Evolutionary conservation across 2,329 filamentous ascomycete species (phyloP).

Genomic region (Ascosphaera apis): DNA sequence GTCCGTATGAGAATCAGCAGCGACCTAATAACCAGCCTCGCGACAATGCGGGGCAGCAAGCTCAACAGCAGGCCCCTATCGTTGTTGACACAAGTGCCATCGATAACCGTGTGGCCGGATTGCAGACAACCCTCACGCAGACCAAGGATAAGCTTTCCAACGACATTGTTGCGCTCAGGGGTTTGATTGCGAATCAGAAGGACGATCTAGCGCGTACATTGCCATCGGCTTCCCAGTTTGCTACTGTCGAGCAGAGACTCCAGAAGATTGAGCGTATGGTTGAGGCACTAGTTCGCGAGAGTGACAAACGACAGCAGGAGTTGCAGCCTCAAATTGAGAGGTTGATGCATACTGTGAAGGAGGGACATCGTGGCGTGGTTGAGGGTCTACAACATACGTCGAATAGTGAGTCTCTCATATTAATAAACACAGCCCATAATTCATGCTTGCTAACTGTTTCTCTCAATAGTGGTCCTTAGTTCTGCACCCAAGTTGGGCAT

Average conservation of each 20-base stretch:
- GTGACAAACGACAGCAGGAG: slow-evolving; percentile 34
- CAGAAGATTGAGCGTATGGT: slow-evolving; percentile 30
- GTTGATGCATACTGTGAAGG: slow-evolving; percentile 30
- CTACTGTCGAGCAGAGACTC: slow-evolving; percentile 22
- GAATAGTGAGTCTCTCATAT: slow-evolving; percentile 21
- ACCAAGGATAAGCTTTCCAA: slow-evolving; percentile 32
- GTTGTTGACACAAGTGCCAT: slow-evolving; percentile 1
- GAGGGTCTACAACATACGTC: slow-evolving; percentile 28
- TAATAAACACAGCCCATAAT: slow-evolving; percentile 23
- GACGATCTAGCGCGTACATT: slow-evolving; percentile 23
- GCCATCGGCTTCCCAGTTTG: slow-evolving; percentile 16
- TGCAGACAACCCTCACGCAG: slow-evolving; percentile 45
- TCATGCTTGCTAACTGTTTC: slow-evolving; percentile 1
- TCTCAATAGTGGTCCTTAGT: slow-evolving; percentile 24
- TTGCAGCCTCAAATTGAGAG: slow-evolving; percentile 23
- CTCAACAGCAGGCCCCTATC: slow-evolving; percentile 5
- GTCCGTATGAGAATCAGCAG: slow-evolving; percentile 5
- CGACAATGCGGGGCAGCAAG: slow-evolving; percentile 6
- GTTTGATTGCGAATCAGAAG: slow-evolving; percentile 29
- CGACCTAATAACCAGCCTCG: slow-evolving; percentile 6
- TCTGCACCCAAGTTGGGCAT: slow-evolving; percentile 34
- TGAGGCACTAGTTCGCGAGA: slow-evolving; percentile 27
- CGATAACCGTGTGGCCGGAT: slow-evolving; percentile 47
- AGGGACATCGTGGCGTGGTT: slow-evolving; percentile 29
- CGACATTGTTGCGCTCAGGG: slow-evolving; percentile 30